phyloP scores from a whole-genome alignment of 2,329 filamentous ascomycete species.

The Akanthomyces dipterigenus region DNA sequence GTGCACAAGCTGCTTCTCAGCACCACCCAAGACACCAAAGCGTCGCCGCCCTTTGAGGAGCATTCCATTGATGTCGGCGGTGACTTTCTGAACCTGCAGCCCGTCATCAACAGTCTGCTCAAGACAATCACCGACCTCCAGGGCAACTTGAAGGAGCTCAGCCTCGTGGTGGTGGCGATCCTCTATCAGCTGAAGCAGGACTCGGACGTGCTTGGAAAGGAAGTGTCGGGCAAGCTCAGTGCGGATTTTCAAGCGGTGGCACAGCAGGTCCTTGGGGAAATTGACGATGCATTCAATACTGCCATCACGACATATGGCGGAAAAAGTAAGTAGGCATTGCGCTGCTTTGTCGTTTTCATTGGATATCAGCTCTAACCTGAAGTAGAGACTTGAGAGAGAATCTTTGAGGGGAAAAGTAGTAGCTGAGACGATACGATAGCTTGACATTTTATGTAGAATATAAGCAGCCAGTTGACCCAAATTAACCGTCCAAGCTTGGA shows the following conservation, averaged over 20 bases:
- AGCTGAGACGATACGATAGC: too few species aligned
- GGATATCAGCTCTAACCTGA: neutral
- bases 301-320: constrained; percentile 6
- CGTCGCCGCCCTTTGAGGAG: constrained; percentile 1
- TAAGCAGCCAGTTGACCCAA: too few species aligned
- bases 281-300: constrained; percentile 3
- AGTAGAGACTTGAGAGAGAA: neutral
- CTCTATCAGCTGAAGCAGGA: constrained; percentile 9
- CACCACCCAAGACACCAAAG: neutral
- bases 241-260: constrained; percentile 5
- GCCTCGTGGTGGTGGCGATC: neutral
- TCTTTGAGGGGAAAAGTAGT: too few species aligned
- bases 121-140: neutral
- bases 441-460: too few species aligned
- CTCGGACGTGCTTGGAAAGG: neutral
- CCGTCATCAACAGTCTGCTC: neutral
- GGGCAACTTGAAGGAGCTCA: neutral
- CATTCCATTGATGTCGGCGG: constrained; percentile 7
- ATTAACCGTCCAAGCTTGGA: too few species aligned
- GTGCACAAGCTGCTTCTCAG: constrained; percentile 1
- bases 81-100: constrained; percentile 8
- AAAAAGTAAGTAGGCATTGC: neutral
- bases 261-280: neutral
- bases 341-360: neutral
- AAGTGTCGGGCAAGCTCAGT: neutral